Evolutionary conservation across 1,284 basidiomycete genomes (phyloP), one percentile per base, ranked within the genome.

Genomic region (Marasmius fiardii): DNA sequence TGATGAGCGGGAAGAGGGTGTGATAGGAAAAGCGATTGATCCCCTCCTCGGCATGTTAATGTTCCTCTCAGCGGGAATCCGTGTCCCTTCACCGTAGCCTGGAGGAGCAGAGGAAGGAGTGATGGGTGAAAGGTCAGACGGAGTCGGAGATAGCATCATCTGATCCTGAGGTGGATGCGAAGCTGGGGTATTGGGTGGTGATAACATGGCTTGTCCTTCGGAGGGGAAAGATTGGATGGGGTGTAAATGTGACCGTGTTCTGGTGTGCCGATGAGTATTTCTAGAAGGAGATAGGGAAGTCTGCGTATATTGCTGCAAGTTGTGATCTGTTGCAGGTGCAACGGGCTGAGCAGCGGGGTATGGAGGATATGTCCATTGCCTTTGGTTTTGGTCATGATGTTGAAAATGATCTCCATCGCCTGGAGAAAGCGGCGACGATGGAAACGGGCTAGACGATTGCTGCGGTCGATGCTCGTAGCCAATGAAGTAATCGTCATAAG

Each of bases 21-120:
- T 18, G n/a, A 52, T 41, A 11, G 51, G 51, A 11, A 52, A 41
- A 10, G 35, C 51, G 23, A 52, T 52, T n/a, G 51, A 52, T 18
- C 51, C 51, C 23, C 51, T 37, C 16, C 51, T 20, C 18, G 51
- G 37, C 28, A 50, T 51, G 12, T n/a, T 18, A 5, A 14, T 2
- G 20, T 34, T 21, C 10, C 50, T 21, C 18, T 34, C 50, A 5
- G 12, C 5, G 14, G 14, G 5, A 20, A 4, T 6, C 16, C 16
- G 37, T 16, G 37, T 14, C 12, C 14, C 5, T 26, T 16, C 26
- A 34, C 50, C 11, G 26, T 16, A 18, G 26, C 21, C 35, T 16
- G 26, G 39, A 35, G 23, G 21, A 24, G 35, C 37, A 10, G 37
- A 52, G 37, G 51, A 20, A 35, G 39, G 8, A 21, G 35, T 39